These are phyloP conservation scores for Paspalum vaginatum DNA, from an alignment of 176 grass and related monocot species.

Conservation along the genomic window DNA sequence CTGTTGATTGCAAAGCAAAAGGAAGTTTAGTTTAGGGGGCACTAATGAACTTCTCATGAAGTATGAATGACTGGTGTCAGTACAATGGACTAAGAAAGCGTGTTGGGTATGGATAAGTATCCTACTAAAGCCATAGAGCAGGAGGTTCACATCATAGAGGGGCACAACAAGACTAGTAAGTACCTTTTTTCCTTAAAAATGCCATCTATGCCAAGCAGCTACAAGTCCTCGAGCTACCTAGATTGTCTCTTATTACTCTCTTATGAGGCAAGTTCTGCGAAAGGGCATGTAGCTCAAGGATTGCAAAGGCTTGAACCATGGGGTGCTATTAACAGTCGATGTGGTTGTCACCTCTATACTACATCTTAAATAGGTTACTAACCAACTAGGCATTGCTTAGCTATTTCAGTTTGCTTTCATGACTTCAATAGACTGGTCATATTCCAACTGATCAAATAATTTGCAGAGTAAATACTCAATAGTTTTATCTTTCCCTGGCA, in stretches of 20 bases:
- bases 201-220: neutral
- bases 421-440: neutral
- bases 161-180: neutral
- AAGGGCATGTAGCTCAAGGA: too few species aligned
- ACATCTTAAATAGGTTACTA: neutral
- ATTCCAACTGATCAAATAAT: neutral
- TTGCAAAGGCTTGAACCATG: too few species aligned
- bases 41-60: neutral
- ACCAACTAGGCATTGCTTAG: neutral
- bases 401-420: neutral
- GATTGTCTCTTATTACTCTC: too few species aligned
- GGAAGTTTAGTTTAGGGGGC: slow-evolving; percentile 17
- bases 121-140: neutral
- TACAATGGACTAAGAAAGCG: neutral
- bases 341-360: neutral
- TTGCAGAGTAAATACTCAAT: neutral
- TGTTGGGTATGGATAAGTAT: slow-evolving; percentile 28
- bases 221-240: neutral
- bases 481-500: neutral
- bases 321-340: neutral
- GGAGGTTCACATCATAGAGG: neutral
- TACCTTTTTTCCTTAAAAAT: neutral
- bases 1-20: slow-evolving; percentile 39
- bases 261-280: neutral
- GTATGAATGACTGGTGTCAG: slow-evolving; percentile 7